Percentiles rank a stretch among this genome's conserved stretches.
phyloP scores from a whole-genome alignment of 31 red algal genomes.

The Asparagopsis taxiformis region DNA sequence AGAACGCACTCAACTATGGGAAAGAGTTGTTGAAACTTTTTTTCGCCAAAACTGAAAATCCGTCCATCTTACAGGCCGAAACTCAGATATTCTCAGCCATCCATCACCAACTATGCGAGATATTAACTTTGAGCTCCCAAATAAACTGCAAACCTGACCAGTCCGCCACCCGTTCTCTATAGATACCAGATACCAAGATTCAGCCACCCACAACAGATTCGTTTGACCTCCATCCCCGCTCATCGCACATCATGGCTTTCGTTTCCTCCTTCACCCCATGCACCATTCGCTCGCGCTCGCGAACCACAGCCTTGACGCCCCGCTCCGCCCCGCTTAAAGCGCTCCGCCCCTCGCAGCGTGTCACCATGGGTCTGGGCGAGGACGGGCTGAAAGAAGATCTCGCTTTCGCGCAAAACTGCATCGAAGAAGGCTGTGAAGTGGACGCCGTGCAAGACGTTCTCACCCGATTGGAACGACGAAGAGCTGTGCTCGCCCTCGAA shows the following conservation, averaged over 20 bases:
- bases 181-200: too few species aligned
- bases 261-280: conserved; percentile 17
- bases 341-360: not conserved
- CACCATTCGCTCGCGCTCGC: not conserved
- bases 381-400: conserved; percentile 75
- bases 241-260: conserved; percentile 39
- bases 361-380: conserved; percentile 64
- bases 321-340: not conserved
- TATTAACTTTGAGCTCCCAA: too few species aligned
- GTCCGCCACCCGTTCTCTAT: too few species aligned
- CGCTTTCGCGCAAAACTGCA: conserved; percentile 57
- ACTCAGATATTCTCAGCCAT: too few species aligned
- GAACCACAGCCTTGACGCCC: not conserved
- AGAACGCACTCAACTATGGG: too few species aligned
- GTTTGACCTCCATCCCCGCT: too few species aligned
- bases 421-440: conserved; percentile 70
- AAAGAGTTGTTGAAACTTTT: too few species aligned
- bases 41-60: too few species aligned
- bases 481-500: conserved; percentile 53
- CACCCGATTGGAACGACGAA: conserved; percentile 53
- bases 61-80: too few species aligned
- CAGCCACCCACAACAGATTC: too few species aligned
- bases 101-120: too few species aligned
- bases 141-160: too few species aligned
- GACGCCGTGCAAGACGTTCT: conserved; percentile 81